Evolutionary conservation across 2,329 filamentous ascomycete species (phyloP).

Genomic region (Daldinia sp.): DNA sequence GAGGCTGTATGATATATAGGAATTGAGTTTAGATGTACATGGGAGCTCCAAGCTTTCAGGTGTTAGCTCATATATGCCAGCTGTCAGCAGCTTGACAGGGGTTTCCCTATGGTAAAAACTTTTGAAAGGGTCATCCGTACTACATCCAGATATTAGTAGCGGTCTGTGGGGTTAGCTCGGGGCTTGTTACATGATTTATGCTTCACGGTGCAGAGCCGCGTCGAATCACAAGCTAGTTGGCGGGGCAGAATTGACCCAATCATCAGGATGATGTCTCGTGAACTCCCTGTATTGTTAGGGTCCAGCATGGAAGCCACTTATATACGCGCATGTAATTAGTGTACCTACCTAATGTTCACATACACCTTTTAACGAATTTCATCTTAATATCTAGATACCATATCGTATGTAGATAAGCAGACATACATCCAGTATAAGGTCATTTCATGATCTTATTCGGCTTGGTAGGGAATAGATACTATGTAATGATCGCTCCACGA

Average conservation of each 20-base stretch:
- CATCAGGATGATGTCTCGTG: conserved; percentile 29
- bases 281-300: conserved; percentile 16
- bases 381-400: not conserved
- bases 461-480: not conserved
- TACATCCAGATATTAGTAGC: not conserved
- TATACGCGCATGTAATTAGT: not conserved
- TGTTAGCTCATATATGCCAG: too few relatives aligned
- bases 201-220: conserved; percentile 31
- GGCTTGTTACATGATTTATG: conserved; percentile 36
- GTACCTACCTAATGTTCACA: not conserved
- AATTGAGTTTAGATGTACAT: too few relatives aligned
- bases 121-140: too few relatives aligned
- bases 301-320: not conserved
- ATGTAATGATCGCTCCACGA: not conserved
- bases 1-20: too few relatives aligned
- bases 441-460: too few relatives aligned
- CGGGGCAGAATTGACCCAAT: conserved; percentile 30
- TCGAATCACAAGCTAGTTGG: conserved; percentile 37
- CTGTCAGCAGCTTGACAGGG: too few relatives aligned
- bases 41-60: too few relatives aligned
- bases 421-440: not conserved
- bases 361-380: conserved; percentile 1
- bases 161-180: conserved; percentile 23
- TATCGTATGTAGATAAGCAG: not conserved
- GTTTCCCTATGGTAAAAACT: too few relatives aligned